Base-by-base conservation (phyloP, 2,329 filamentous ascomycete species). In the Beauveria sp. region DNA sequence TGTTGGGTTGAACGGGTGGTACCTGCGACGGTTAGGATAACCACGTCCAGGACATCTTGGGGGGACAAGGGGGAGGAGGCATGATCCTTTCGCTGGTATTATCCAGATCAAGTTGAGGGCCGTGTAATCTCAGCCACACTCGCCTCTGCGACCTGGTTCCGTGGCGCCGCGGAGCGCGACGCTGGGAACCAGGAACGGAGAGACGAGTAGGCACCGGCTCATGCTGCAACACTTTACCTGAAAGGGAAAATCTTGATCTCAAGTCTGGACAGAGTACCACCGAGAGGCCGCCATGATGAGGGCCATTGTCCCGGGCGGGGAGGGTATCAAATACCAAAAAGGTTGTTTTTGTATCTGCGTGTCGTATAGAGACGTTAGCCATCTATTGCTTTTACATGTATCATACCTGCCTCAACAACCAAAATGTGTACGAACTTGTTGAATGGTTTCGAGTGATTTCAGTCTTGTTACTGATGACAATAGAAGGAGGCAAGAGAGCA, bases 1-100 rank as follows among this genome's bases (percentile, higher is more conserved):
- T 28, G 30, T 43, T n/a, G 16, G 20, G 14, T 50, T 14, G 14
- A 38, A 14, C 5, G 49, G 49, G 54, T 55, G 34, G 5, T 59
- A 58, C 65, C 68, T 70, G 53, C 22, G 42, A 24, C 63, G 64
- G 71, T 75, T 73, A 74, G 72, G 68, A 64, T 65, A 57, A 64
- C 51, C 22, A 34, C 16, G 60, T 30, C 58, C 42, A 30, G 22
- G 9, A 68, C 70, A 69, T 67, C 66, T 70, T 69, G 72, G 70
- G 74, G 77, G 79, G 79, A 83, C 84, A 84, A 51, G n/a, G 53
- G 60, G 50, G 30, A 45, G 52, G 90, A 58, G 60, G 90, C 91
- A 96, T 96, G 91, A 95, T 96, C 89, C 92, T 96, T 95, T 92
- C 92, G 92, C 92, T 92, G 89, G 91, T 91, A 95, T 95, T 93